Percentiles rank a stretch among this genome's conserved stretches.
These are phyloP conservation scores for Phytopythium kandeliae DNA, from an alignment of 352 stramenopile species.

Conservation along the genomic window DNA sequence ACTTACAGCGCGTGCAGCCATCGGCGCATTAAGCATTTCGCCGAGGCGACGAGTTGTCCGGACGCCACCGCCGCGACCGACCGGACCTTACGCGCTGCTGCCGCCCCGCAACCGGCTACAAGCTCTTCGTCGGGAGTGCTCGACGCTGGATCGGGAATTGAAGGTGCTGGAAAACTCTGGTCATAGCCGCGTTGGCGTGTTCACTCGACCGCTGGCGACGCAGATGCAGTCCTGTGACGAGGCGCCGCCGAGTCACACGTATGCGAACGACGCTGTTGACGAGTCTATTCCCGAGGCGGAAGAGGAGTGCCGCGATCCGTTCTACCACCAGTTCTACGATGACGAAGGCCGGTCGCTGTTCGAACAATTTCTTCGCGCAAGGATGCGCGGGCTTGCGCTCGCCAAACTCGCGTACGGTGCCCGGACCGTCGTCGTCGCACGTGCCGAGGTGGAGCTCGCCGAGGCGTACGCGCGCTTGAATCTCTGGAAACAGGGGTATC, in stretches of 20 bases:
- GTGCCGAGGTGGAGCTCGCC: slow-evolving; percentile 45
- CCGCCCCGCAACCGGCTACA: slow-evolving; percentile 1
- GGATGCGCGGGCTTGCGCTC: slow-evolving; percentile 52
- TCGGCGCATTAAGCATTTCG: background rate
- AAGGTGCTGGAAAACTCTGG: slow-evolving; percentile 62
- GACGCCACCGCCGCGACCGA: background rate
- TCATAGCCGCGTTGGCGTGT: slow-evolving; percentile 46
- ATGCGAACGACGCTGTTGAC: background rate
- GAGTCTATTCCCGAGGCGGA: slow-evolving; percentile 17
- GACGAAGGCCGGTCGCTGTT: slow-evolving; percentile 43
- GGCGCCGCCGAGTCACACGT: background rate
- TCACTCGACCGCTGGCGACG: slow-evolving; percentile 40
- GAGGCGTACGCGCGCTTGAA: slow-evolving; percentile 50
- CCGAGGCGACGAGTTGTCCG: background rate
- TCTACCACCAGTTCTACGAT: slow-evolving; percentile 60
- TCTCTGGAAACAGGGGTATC: slow-evolving; percentile 65
- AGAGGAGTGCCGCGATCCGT: slow-evolving; percentile 38
- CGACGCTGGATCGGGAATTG: slow-evolving; percentile 37
- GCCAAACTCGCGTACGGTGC: slow-evolving; percentile 42
- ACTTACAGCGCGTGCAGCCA: background rate
- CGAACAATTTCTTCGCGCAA: slow-evolving; percentile 46
- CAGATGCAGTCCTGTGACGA: slow-evolving; percentile 10
- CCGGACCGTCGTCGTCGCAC: slow-evolving; percentile 27
- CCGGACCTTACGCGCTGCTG: slow-evolving; percentile 1
- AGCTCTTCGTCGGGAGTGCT: slow-evolving; percentile 12